phyloP scores from a whole-genome alignment of 1,139 yeast species.

The Schwanniomyces etchellsii region DNA sequence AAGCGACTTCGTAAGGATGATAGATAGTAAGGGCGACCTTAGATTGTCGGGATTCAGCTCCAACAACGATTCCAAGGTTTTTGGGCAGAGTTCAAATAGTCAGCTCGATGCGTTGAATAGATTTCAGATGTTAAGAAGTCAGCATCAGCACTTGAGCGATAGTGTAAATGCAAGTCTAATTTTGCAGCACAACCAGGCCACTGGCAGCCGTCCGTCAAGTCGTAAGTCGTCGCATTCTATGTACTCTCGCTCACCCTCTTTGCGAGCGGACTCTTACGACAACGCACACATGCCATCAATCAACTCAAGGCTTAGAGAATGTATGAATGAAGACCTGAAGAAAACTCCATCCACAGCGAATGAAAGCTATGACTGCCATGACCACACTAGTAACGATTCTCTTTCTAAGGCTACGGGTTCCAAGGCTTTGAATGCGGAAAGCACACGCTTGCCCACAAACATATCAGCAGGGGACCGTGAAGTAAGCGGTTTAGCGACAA shows the following conservation, averaged over 20 bases:
- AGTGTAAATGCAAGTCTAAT: slow-evolving; percentile 44
- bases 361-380: slow-evolving; percentile 3
- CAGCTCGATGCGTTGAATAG: slow-evolving; percentile 26
- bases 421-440: slow-evolving; percentile 18
- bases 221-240: slow-evolving; percentile 32
- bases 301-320: slow-evolving; percentile 36
- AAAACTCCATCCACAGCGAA: slow-evolving; percentile 1
- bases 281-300: slow-evolving; percentile 35
- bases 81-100: slow-evolving; percentile 9
- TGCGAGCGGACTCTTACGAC: slow-evolving; percentile 35
- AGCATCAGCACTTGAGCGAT: slow-evolving; percentile 46
- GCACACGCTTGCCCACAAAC: slow-evolving; percentile 14
- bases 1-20: slow-evolving; percentile 72
- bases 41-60: slow-evolving; percentile 20
- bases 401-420: slow-evolving; percentile 14
- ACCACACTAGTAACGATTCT: slow-evolving; percentile 12
- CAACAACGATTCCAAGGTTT: slow-evolving; percentile 7
- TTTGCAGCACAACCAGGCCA: slow-evolving; percentile 15
- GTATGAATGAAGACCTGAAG: background rate
- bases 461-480: background rate
- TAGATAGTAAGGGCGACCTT: slow-evolving; percentile 62
- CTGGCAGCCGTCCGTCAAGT: slow-evolving; percentile 17
- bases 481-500: slow-evolving; percentile 28
- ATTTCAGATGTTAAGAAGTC: slow-evolving; percentile 33
- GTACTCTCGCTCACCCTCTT: slow-evolving; percentile 24